Percentiles rank a stretch among this genome's conserved stretches.
Evolutionary conservation across 495 filamentous ascomycete species (phyloP).

Genomic region (Aspergillus mulundensis): DNA sequence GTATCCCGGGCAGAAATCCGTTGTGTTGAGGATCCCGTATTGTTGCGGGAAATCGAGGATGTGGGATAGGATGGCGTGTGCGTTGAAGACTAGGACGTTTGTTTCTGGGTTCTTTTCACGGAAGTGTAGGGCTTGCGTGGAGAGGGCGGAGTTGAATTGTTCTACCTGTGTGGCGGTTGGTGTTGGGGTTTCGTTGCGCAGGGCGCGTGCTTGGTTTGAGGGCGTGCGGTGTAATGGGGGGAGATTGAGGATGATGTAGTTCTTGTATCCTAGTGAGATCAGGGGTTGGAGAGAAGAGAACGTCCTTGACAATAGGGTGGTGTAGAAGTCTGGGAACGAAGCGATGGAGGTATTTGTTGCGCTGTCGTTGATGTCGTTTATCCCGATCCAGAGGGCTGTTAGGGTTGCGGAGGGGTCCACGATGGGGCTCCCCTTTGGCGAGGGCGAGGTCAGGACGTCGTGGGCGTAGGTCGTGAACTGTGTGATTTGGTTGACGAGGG

Average conservation of each 20-base stretch:
- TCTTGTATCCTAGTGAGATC: slow-evolving; percentile 39
- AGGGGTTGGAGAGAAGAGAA: slow-evolving; percentile 38
- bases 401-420: slow-evolving; percentile 20
- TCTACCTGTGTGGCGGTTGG: slow-evolving; percentile 45
- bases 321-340: slow-evolving; percentile 38
- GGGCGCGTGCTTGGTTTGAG: slow-evolving; percentile 23
- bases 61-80: slow-evolving; percentile 35
- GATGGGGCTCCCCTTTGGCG: neutral
- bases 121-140: slow-evolving; percentile 23
- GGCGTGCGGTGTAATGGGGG: slow-evolving; percentile 47
- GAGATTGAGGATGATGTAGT: slow-evolving; percentile 50
- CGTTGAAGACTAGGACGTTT: slow-evolving; percentile 43
- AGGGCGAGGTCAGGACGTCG: slow-evolving; percentile 23
- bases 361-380: slow-evolving; percentile 43
- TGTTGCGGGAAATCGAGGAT: slow-evolving; percentile 40
- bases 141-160: slow-evolving; percentile 38
- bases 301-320: slow-evolving; percentile 24
- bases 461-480: slow-evolving; percentile 35
- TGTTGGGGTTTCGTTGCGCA: slow-evolving; percentile 21
- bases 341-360: slow-evolving; percentile 28
- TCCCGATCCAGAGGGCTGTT: slow-evolving; percentile 41
- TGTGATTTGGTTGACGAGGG: slow-evolving; percentile 38
- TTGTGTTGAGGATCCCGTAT: slow-evolving; percentile 49
- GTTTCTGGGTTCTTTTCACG: slow-evolving; percentile 21
- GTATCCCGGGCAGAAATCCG: slow-evolving; percentile 45